Evolutionary conservation across 2,329 filamentous ascomycete species (phyloP).

Genomic region (Rhytidhysteron rufulum): DNA sequence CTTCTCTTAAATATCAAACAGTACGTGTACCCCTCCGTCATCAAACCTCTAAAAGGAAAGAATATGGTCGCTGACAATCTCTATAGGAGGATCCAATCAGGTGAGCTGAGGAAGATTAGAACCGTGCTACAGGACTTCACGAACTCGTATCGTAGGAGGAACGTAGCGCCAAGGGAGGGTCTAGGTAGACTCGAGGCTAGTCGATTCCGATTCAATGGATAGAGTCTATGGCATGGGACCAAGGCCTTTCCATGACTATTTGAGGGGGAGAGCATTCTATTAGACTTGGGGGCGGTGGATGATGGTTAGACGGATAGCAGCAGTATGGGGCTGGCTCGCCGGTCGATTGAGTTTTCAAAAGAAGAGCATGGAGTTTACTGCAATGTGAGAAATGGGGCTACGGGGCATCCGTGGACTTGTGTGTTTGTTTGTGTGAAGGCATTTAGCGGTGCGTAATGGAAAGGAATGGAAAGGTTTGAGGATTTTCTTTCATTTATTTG

Average conservation of each 20-base stretch:
- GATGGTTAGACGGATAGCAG: neutral
- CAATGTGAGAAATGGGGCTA: no score
- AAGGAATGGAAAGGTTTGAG: neutral
- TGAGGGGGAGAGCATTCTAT: neutral
- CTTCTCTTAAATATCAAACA: constrained; percentile 78
- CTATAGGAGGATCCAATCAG: constrained; percentile 56
- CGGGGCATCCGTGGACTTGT: no score
- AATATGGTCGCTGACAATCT: constrained; percentile 1
- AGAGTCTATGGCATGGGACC: constrained; percentile 3
- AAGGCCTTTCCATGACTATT: no score
- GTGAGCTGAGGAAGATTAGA: constrained; percentile 74
- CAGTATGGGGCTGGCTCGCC: neutral
- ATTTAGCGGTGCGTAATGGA: neutral
- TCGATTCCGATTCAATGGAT: constrained; percentile 70
- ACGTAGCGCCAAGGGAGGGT: constrained; percentile 91
- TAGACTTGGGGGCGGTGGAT: neutral
- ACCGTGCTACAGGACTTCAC: constrained; percentile 93
- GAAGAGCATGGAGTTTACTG: neutral
- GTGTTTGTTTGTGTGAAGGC: no score
- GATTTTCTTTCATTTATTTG: no score
- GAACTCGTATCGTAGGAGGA: constrained; percentile 85
- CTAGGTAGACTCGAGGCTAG: constrained; percentile 82
- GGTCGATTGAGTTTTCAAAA: neutral
- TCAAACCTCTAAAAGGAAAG: neutral
- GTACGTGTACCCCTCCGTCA: constrained; percentile 11